phyloP scores from a whole-genome alignment of 441 rosid species.

The Populus tomentosa region DNA sequence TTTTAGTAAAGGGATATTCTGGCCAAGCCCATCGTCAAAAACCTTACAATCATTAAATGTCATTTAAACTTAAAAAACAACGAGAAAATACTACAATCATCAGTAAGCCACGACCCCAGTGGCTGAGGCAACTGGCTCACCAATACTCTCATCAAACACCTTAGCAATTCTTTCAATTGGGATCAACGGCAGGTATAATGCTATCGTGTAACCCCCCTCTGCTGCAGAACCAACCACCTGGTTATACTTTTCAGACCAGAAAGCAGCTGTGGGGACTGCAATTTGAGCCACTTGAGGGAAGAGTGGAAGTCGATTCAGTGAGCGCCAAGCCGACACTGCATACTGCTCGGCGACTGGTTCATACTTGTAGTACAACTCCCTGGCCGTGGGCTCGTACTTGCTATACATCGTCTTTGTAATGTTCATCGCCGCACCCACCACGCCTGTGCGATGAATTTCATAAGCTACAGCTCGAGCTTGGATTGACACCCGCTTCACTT shows the following conservation, averaged over 20 bases:
- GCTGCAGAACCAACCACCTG: slow-evolving; percentile 48
- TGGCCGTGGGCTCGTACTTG: slow-evolving; percentile 64
- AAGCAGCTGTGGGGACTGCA: slow-evolving; percentile 69
- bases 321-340: slow-evolving; percentile 67
- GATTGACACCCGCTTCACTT: slow-evolving; percentile 56
- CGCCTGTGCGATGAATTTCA: slow-evolving; percentile 65
- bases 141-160: slow-evolving; percentile 42
- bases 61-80: neutral
- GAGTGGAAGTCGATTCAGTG: slow-evolving; percentile 64
- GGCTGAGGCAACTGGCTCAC: slow-evolving; percentile 11
- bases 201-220: slow-evolving; percentile 56
- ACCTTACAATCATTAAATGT: neutral
- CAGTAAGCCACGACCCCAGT: slow-evolving; percentile 23
- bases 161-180: slow-evolving; percentile 68
- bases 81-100: neutral
- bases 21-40: neutral
- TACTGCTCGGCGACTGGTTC: slow-evolving; percentile 76
- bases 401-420: slow-evolving; percentile 55
- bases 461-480: slow-evolving; percentile 62
- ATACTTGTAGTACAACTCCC: slow-evolving; percentile 59
- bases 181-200: slow-evolving; percentile 65
- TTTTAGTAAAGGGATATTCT: neutral
- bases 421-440: slow-evolving; percentile 57
- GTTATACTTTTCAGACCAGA: slow-evolving; percentile 72
- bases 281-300: slow-evolving; percentile 68